A percentile compares a stretch with the other conserved stretches of the same genome.
phyloP scores from a whole-genome alignment of 805 yeast genomes.

The Yarrowia porcina region DNA sequence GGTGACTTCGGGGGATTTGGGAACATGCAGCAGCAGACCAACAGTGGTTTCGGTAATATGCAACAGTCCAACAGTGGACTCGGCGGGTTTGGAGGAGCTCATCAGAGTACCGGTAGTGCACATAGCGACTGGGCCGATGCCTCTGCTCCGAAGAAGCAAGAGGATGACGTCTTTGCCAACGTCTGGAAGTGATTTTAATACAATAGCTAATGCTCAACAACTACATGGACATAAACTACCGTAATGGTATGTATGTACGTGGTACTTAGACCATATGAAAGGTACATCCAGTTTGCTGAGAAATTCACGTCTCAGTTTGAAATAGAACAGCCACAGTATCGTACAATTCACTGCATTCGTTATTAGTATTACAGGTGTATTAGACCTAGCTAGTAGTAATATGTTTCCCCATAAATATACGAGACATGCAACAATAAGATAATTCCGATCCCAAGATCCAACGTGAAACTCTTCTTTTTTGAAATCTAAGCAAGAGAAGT shows the following conservation, averaged over 20 bases:
- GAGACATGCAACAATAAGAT: slow-evolving; percentile 25
- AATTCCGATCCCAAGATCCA: slow-evolving; percentile 16
- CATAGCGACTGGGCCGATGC: slow-evolving; percentile 17
- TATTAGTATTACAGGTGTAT: slow-evolving; percentile 6
- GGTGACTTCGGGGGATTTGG: slow-evolving; percentile 22
- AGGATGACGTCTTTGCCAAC: slow-evolving; percentile 40
- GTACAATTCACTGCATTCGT: not conserved
- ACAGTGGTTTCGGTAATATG: not conserved
- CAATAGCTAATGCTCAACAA: too few species aligned
- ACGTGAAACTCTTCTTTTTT: not conserved
- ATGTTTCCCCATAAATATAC: slow-evolving; percentile 14
- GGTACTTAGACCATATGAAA: too few species aligned
- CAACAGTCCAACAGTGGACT: slow-evolving; percentile 3
- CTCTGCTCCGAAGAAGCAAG: slow-evolving; percentile 30
- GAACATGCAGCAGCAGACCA: not conserved
- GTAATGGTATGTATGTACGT: too few species aligned
- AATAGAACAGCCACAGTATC: too few species aligned
- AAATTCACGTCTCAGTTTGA: too few species aligned
- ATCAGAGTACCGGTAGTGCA: not conserved
- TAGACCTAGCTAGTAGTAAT: slow-evolving; percentile 20
- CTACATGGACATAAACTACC: not conserved
- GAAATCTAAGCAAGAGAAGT: slow-evolving; percentile 16
- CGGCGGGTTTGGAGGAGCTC: slow-evolving; percentile 18
- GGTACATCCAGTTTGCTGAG: too few species aligned
- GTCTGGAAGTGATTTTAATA: slow-evolving; percentile 38